A percentile compares a stretch with the other conserved stretches of the same genome.
Evolutionary conservation across 495 filamentous ascomycete genomes (phyloP).

Genomic region (Letharia columbiana): DNA sequence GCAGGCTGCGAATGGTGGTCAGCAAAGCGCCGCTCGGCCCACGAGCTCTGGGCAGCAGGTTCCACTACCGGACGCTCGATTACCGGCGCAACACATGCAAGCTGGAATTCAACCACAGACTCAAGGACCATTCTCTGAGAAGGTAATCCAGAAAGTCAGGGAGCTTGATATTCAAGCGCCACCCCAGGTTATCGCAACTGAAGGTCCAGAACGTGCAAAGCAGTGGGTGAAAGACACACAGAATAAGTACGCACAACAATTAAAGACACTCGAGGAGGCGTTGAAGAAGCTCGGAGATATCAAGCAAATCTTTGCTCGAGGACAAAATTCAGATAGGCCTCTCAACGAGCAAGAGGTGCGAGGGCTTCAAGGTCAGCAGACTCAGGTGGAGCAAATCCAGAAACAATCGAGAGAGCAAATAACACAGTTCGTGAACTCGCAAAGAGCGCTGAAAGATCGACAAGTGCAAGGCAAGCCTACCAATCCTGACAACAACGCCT

Average conservation of each 20-base stretch:
- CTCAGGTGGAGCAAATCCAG: conserved; percentile 33
- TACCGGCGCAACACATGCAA: conserved; percentile 8
- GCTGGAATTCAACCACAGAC: conserved; percentile 10
- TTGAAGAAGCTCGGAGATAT: conserved; percentile 21
- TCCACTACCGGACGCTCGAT: conserved; percentile 6
- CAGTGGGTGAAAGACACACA: conserved; percentile 36
- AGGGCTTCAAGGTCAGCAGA: conserved; percentile 37
- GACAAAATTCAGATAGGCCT: conserved; percentile 31
- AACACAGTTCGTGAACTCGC: conserved; percentile 41
- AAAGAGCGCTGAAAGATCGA: conserved; percentile 39
- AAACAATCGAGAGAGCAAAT: conserved; percentile 41
- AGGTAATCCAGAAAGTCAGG: conserved; percentile 34
- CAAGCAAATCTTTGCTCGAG: conserved; percentile 33
- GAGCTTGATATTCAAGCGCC: conserved; percentile 40
- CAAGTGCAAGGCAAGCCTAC: conserved; percentile 31
- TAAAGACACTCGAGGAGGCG: conserved; percentile 47
- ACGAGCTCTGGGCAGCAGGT: conserved; percentile 18
- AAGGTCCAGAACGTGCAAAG: conserved; percentile 29
- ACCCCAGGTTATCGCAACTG: conserved; percentile 32
- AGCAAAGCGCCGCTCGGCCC: conserved; percentile 25
- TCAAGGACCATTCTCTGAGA: conserved; percentile 16
- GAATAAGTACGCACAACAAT: conserved; percentile 42
- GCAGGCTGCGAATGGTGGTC: conserved; percentile 20
- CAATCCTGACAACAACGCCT: conserved; percentile 21
- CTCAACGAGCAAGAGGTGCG: conserved; percentile 39